A percentile compares a stretch with the other conserved stretches of the same genome.
phyloP scores from a whole-genome alignment of 2,329 filamentous ascomycete genomes.

The Helicocarpus griseus region DNA sequence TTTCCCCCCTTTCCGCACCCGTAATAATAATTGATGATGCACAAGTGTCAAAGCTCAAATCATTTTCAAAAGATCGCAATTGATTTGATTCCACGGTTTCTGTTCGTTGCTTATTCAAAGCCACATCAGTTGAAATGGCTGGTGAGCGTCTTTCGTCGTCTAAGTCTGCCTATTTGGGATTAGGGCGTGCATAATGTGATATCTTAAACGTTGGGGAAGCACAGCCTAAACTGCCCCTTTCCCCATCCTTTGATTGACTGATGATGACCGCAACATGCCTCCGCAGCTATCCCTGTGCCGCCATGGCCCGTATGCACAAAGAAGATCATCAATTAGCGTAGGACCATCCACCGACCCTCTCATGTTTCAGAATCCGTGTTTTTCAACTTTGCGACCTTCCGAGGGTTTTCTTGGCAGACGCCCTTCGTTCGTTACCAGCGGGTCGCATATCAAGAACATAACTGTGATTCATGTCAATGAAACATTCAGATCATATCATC shows the following conservation, averaged over 20 bases:
- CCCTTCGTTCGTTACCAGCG: not conserved
- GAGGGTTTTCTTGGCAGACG: not conserved
- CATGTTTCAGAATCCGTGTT: slow-evolving; percentile 1
- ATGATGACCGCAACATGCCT: not conserved
- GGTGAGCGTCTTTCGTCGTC: not conserved
- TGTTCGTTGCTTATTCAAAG: not conserved
- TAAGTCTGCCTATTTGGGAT: slow-evolving; percentile 4
- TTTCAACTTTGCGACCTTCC: not conserved
- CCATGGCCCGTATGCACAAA: not conserved
- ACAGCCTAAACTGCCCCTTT: not conserved
- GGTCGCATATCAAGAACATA: no score
- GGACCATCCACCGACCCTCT: not conserved
- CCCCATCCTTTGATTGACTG: not conserved
- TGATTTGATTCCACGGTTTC: not conserved
- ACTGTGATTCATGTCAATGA: no score
- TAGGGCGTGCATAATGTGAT: slow-evolving; percentile 1
- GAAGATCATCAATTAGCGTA: slow-evolving; percentile 1
- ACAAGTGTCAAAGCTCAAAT: no score
- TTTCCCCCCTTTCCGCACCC: no score
- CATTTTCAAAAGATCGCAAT: no score
- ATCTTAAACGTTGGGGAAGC: not conserved
- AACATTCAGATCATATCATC: not conserved
- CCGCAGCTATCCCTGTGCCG: not conserved
- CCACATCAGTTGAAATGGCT: not conserved
- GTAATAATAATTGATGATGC: no score